These are phyloP conservation scores for Zygosaccharomyces bisporus DNA, from an alignment of 805 yeast species.

Conservation along the genomic window DNA sequence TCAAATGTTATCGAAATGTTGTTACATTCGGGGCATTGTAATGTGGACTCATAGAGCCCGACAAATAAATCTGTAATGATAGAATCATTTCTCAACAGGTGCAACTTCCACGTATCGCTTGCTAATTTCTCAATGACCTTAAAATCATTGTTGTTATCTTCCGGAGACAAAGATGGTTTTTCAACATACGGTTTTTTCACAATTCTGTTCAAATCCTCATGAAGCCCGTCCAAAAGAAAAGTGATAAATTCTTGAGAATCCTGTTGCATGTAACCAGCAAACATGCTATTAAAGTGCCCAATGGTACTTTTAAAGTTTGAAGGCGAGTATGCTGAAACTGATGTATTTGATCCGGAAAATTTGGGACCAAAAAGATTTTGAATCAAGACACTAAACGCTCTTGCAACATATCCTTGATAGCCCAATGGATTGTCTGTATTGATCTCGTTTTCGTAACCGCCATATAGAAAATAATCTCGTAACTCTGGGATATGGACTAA, in stretches of 20 bases:
- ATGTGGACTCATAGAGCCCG: slow-evolving; percentile 85
- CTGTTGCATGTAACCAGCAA: slow-evolving; percentile 85
- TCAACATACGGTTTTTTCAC: slow-evolving; percentile 79
- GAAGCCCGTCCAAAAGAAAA: slow-evolving; percentile 83
- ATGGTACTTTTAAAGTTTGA: slow-evolving; percentile 71
- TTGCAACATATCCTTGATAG: slow-evolving; percentile 75
- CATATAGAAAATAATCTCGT: slow-evolving; percentile 65
- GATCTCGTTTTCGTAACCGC: slow-evolving; percentile 58
- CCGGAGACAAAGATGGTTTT: slow-evolving; percentile 71
- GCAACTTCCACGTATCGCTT: slow-evolving; percentile 72
- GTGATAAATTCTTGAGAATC: slow-evolving; percentile 94
- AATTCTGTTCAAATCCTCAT: slow-evolving; percentile 87
- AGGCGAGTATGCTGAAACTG: slow-evolving; percentile 49
- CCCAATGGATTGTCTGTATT: slow-evolving; percentile 83
- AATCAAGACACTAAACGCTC: slow-evolving; percentile 66
- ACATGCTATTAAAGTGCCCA: slow-evolving; percentile 77
- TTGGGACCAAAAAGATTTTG: slow-evolving; percentile 49
- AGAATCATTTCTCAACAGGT: slow-evolving; percentile 78
- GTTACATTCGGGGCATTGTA: slow-evolving; percentile 80
- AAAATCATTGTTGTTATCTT: slow-evolving; percentile 53
- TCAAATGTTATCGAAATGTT: slow-evolving; percentile 86
- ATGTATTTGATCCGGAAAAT: slow-evolving; percentile 16
- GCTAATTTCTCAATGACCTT: slow-evolving; percentile 62
- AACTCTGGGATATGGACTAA: slow-evolving; percentile 81
- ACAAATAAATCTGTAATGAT: slow-evolving; percentile 80